These are phyloP conservation scores for Lablab purpureus DNA, from an alignment of 306 rosid genomes.

Conservation along the genomic window DNA sequence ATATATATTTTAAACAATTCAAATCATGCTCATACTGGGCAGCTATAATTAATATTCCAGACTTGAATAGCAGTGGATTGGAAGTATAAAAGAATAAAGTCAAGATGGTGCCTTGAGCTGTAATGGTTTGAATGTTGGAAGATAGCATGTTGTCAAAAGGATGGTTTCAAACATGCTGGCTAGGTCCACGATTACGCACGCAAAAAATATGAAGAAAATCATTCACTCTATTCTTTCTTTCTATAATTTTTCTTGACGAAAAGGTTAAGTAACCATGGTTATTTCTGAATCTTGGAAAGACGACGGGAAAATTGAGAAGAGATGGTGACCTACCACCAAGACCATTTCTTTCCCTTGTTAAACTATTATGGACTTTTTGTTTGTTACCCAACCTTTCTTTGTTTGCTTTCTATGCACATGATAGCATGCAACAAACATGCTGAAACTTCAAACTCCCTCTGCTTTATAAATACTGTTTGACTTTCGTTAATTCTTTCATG, in stretches of 20 bases:
- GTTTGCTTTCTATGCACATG: constrained; percentile 34
- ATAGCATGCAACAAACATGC: background rate
- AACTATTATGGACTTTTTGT: constrained; percentile 42
- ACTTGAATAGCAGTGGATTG: background rate
- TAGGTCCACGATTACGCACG: constrained; percentile 43
- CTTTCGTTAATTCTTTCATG: constrained; percentile 35
- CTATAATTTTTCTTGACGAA: constrained; percentile 20
- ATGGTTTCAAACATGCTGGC: constrained; percentile 48
- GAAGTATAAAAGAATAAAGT: background rate
- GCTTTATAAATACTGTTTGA: constrained; percentile 47
- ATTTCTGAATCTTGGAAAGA: constrained; percentile 5
- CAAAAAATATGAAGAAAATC: constrained; percentile 19
- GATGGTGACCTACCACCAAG: constrained; percentile 56
- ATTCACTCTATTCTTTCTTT: constrained; percentile 12
- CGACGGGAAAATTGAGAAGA: constrained; percentile 18
- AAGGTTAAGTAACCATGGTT: background rate
- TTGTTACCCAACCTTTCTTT: constrained; percentile 37
- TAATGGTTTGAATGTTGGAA: constrained; percentile 25
- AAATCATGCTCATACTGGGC: background rate
- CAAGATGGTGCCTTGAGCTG: constrained; percentile 57
- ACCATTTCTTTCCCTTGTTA: constrained; percentile 51
- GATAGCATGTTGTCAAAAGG: constrained; percentile 32
- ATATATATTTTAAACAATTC: background rate
- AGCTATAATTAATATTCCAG: background rate
- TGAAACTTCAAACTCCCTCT: constrained; percentile 48